Percentiles rank a stretch among this genome's conserved stretches.
Evolutionary conservation across 768 basidiomycete genomes (phyloP).

Genomic region (Cystobasidium ongulense): DNA sequence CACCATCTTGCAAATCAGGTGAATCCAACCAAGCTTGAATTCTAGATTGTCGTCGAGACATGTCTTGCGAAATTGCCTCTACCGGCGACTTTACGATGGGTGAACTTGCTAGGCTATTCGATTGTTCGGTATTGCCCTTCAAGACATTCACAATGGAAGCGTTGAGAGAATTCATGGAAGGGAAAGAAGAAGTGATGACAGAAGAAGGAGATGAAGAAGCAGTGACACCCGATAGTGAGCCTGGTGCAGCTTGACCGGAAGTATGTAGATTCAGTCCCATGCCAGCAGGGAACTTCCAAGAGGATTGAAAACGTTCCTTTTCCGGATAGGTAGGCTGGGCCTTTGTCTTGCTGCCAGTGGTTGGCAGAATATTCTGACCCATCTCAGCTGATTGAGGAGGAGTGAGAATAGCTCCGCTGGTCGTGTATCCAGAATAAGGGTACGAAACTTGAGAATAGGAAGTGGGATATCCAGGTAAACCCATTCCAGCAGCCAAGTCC

Average conservation of each 20-base stretch:
- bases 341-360: too few relatives aligned
- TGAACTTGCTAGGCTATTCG: neutral
- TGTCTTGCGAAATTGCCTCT: neutral
- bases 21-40: conserved; percentile 28
- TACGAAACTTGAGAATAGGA: neutral
- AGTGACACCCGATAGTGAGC: neutral
- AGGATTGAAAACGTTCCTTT: conserved; percentile 8
- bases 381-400: conserved; percentile 9
- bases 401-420: neutral
- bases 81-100: neutral
- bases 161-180: conserved; percentile 20
- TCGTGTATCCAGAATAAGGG: neutral
- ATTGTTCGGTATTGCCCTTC: neutral
- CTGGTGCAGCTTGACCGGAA: neutral
- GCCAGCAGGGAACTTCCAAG: conserved; percentile 16
- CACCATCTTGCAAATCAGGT: conserved; percentile 7
- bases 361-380: neutral
- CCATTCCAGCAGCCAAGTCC: neutral
- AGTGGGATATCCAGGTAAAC: neutral
- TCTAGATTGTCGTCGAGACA: neutral
- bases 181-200: conserved; percentile 3
- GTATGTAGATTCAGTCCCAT: conserved; percentile 7
- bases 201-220: conserved; percentile 9
- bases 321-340: conserved; percentile 8
- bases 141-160: conserved; percentile 4